Percentiles rank a stretch among this genome's conserved stretches.
These are phyloP conservation scores for Polychaeton citri DNA, from an alignment of 2,329 filamentous ascomycete genomes.

Conservation along the genomic window DNA sequence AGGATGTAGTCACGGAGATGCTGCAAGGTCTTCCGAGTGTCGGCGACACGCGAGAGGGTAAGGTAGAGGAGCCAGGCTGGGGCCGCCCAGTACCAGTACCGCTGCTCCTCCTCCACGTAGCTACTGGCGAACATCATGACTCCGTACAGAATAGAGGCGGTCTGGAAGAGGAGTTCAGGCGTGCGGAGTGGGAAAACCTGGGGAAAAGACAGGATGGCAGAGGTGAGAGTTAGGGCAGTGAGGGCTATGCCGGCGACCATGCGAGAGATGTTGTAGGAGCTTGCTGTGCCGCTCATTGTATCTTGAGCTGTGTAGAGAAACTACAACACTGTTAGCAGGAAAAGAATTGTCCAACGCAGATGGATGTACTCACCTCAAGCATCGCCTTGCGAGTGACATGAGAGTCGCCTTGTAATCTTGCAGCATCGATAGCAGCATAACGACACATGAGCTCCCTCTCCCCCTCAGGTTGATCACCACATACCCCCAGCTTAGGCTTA, in stretches of 20 bases:
- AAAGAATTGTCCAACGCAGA: neutral
- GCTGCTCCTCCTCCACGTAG: constrained; percentile 95
- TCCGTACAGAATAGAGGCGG: constrained; percentile 44
- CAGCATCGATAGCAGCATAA: neutral
- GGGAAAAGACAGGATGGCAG: constrained; percentile 21
- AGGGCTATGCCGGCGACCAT: constrained; percentile 38
- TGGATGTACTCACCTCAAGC: neutral
- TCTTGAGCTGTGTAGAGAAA: constrained; percentile 64
- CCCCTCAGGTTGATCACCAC: neutral
- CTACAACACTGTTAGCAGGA: constrained; percentile 9
- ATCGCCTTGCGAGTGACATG: neutral
- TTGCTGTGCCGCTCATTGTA: constrained; percentile 77
- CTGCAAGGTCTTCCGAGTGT: neutral
- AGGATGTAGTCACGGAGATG: constrained; percentile 1
- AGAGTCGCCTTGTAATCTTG: constrained; percentile 18
- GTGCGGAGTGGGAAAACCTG: constrained; percentile 22
- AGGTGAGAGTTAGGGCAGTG: constrained; percentile 28
- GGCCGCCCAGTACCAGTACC: constrained; percentile 93
- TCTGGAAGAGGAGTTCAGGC: constrained; percentile 30
- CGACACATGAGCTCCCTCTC: neutral
- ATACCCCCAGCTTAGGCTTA: neutral
- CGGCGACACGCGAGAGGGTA: neutral
- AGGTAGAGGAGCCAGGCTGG: constrained; percentile 49
- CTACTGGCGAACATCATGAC: constrained; percentile 96
- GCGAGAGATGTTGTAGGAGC: constrained; percentile 68